Conservation (phyloP, 2,329 filamentous ascomycete genomes). For the Alternaria arborescens region DNA sequence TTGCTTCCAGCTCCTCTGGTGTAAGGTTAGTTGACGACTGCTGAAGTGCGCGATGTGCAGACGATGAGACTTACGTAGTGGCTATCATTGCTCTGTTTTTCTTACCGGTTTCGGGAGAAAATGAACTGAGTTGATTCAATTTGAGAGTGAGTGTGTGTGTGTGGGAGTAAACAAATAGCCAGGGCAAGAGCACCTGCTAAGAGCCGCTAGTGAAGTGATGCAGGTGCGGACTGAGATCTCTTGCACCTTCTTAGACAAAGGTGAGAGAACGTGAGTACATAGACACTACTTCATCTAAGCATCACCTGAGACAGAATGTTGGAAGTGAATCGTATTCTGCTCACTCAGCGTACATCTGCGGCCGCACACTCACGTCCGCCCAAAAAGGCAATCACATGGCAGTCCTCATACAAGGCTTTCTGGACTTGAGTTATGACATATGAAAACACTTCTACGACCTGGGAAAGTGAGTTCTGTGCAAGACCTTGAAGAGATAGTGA, state of each 20-base stretch:
- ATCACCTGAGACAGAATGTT: neutral
- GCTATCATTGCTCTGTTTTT: neutral
- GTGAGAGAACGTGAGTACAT: neutral
- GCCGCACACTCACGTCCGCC: neutral
- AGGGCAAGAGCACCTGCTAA: neutral
- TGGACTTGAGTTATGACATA: neutral
- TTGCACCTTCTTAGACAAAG: neutral
- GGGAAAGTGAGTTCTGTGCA: neutral
- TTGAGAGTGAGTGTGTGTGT: neutral
- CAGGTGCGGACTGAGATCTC: neutral
- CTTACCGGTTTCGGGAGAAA: fast-evolving
- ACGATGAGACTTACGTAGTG: neutral
- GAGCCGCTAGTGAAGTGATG: slow-evolving; percentile 1
- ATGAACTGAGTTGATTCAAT: neutral
- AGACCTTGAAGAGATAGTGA: neutral
- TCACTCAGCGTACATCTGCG: neutral
- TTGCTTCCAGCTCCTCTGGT: neutral
- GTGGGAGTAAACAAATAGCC: neutral
- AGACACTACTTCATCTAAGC: fast-evolving
- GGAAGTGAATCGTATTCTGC: neutral
- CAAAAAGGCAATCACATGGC: neutral
- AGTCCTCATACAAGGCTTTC: neutral
- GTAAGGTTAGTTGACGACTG: neutral
- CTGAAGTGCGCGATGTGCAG: neutral
- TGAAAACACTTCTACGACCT: neutral